Evolutionary conservation across 441 rosid species (phyloP), one percentile per base, ranked within the genome.

Genomic region (Biscutella laevigata): DNA sequence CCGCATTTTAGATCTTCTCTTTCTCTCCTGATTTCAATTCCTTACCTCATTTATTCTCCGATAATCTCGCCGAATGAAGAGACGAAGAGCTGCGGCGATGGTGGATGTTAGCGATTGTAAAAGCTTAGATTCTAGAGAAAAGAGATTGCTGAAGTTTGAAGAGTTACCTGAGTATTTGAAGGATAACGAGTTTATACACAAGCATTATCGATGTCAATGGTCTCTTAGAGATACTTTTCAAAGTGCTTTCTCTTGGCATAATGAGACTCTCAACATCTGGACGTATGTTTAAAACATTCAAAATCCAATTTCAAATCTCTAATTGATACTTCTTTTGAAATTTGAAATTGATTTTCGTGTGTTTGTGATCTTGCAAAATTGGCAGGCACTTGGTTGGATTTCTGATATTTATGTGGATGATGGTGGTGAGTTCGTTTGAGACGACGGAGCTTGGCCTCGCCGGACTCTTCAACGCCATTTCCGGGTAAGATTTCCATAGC

Each of bases 211-310:
- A 40, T 84, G 95, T 57, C 89, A 90, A 56, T 87, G 98, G 98
- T 81, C 95, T 7, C 42, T 90, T 5, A 78, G 37, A 68, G 92
- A 90, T 34, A 74, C 84, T 1, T 32, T 87, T 21, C 66, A 79
- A 30, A 81, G 95, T 74, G 53, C 70, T 21, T 86, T 90, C 71
- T 73, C 82, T 2, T 77, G 77, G 88, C 97, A 86, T 74, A 90
- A 90, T 77, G 97, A 90, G 65, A 86, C 94, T 41, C 78, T 90
- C 27, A 86, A 90, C 29, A 73, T 90, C 30, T 86, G 95, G 94
- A 84, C 94, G 92, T 90, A 68, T 48, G 91, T 78, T 3, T 3
- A 11, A n/a, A 38, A 2, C 15, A 35, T 7, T 2, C 4, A 1
- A 22, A 15, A 33, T 28, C 28, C 4, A 7, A 3, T 53, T 38